Base-by-base conservation (phyloP, 208 protist genomes). In the Angomonas ambiguus region DNA sequence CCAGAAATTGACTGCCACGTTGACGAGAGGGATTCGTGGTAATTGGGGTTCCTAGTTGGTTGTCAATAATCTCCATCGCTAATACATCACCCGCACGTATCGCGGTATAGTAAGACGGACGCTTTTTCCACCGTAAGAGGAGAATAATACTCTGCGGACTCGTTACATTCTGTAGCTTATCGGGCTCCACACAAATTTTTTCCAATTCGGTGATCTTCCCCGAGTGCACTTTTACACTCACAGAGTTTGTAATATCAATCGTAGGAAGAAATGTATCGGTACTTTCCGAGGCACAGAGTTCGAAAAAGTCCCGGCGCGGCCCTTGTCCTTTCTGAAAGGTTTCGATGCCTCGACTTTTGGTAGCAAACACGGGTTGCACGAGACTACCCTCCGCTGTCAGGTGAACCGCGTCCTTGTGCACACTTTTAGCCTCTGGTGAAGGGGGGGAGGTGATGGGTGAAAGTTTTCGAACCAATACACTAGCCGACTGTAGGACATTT, bases 231-330 rank as follows among this genome's bases (percentile, higher is more conserved):
- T 51, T 1, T 2, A 58, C 51, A 4, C 48, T 30, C 11, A 59
- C 42, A 10, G 66, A 41, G 31, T 60, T 56, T 1, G 49, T 32
- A n/a, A 85, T 16, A 20, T 73, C 49, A 0, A 82, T 28, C 10
- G 56, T 41, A 0, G 76, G 75, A n/a, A 76, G 55, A 56, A 79
- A 74, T 0, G 28, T 34, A 10, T 32, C 35, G 3, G 55, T n/a
- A 5, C 63, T 55, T 42, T 79, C 69, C 13, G 51, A 18, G 22
- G 76, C 69, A 30, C 72, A 73, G 35, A 78, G 64, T 38, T 84
- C 74, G 64, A 70, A 80, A 22, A 84, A 57, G 57, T 78, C 68
- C 48, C 55, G 41, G 27, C 71, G 66, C n/a, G 41, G 62, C 42
- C 70, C 69, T 13, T 58, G 57, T 13, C 66, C 58, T 24, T 35